These are phyloP conservation scores for Oxyria digyna DNA, from an alignment of 148 eudicot species.

Conservation along the genomic window DNA sequence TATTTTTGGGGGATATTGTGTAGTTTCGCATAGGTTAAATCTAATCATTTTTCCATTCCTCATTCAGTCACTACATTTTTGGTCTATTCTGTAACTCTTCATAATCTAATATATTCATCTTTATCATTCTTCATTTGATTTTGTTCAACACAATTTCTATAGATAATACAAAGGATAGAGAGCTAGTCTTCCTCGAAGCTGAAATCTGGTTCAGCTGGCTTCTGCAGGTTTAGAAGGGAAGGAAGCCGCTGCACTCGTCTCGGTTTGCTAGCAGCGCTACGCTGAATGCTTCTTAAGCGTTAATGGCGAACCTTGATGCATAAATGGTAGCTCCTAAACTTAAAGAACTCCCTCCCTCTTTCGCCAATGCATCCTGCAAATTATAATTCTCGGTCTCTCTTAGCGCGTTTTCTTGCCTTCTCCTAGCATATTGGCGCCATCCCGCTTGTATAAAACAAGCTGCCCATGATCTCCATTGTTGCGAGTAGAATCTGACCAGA, in stretches of 20 bases:
- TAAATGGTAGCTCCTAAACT: constrained; percentile 1
- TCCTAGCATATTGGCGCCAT: constrained; percentile 1
- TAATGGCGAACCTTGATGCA: constrained; percentile 1
- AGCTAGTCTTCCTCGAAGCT: constrained; percentile 2
- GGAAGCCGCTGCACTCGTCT: not conserved
- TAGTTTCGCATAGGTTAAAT: not conserved
- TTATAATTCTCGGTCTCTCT: not conserved
- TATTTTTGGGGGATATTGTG: not conserved
- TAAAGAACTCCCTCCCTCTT: not conserved
- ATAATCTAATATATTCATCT: too few species aligned
- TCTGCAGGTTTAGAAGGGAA: constrained; percentile 2
- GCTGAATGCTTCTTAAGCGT: not conserved
- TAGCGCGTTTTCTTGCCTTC: constrained; percentile 1
- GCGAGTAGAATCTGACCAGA: not conserved
- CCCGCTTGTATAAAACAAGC: constrained; percentile 6
- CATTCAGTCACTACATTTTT: not conserved
- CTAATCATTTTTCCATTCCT: not conserved
- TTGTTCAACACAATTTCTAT: too few species aligned
- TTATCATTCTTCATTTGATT: too few species aligned
- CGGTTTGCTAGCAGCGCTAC: not conserved
- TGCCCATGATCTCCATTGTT: constrained; percentile 9
- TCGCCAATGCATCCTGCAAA: constrained; percentile 2
- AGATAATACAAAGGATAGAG: not conserved
- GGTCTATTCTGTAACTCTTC: too few species aligned
- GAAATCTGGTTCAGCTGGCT: constrained; percentile 10